Base-by-base conservation (phyloP, 805 yeast species). In the Hanseniaspora guilliermondii region DNA sequence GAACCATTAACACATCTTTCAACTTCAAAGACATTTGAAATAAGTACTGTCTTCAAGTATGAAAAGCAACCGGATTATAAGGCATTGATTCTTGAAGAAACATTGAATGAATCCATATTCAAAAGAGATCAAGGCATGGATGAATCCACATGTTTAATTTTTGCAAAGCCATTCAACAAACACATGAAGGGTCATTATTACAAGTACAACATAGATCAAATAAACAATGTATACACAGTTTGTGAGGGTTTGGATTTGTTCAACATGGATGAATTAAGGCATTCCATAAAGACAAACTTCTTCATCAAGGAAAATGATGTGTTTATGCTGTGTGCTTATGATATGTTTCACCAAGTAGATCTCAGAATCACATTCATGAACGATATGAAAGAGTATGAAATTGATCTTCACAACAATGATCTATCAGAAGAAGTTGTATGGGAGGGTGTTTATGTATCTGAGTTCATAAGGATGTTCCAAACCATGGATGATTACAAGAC, bases 191-290 rank as follows among this genome's bases (percentile, higher is more conserved):
- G 33, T 3, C 47, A 44, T 27, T 44, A 44, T 17, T 44, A 27
- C 21, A 21, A 44, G 14, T 44, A 44, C 47, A 44, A 30, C 36
- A 17, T 30, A 7, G 33, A 44, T 8, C 8, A 44, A 8, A 44
- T 44, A 8, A 30, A 27, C n/a, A 44, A 44, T 17, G 17, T 44
- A 9, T 44, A 30, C 9, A 44, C 37, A 3, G 17, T 40, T 24
- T 14, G 83, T 22, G 14, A 38, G 11, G 94, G 94, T 14, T n/a
- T 24, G 25, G 21, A 40, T 16, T 40, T 44, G 40, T 53, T 32
- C 22, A 33, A 33, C n/a, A 40, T 46, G 53, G 53, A 49, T 40
- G 22, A 30, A 16, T 24, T 49, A 8, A 49, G 19, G 22, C 14
- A 14, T 6, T 30, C 33, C 17, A 21, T 49, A 14, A n/a, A 11